These are phyloP conservation scores for Yamadazyma aaseri DNA, from an alignment of 1,139 yeast species.

Conservation along the genomic window DNA sequence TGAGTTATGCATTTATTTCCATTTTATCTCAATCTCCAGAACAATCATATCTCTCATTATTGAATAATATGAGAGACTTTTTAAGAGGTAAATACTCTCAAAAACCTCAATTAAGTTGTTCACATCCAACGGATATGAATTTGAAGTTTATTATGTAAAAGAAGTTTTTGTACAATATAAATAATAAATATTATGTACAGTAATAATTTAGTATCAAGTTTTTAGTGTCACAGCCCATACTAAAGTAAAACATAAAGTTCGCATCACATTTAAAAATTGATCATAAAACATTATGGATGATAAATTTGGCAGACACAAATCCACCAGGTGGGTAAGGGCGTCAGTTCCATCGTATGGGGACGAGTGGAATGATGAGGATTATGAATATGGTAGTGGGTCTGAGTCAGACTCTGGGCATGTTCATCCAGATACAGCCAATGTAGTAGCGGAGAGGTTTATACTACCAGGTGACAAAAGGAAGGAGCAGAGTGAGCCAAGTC, in stretches of 20 bases:
- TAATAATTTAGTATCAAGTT: too few species aligned
- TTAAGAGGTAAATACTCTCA: conserved; percentile 73
- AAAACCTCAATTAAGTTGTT: conserved; percentile 82
- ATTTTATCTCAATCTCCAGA: conserved; percentile 66
- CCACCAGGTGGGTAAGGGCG: conserved; percentile 66
- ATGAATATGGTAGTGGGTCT: conserved; percentile 25
- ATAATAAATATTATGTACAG: too few species aligned
- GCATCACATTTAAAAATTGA: too few species aligned
- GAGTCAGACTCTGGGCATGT: conserved; percentile 13
- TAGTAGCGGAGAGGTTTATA: conserved; percentile 18
- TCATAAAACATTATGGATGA: conserved; percentile 30
- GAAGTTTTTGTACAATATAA: too few species aligned
- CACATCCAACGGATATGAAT: conserved; percentile 84
- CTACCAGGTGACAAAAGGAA: conserved; percentile 8
- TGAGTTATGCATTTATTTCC: conserved; percentile 85
- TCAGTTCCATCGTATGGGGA: conserved; percentile 59
- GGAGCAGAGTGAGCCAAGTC: conserved; percentile 3
- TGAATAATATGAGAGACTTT: conserved; percentile 76
- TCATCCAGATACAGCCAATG: conserved; percentile 11
- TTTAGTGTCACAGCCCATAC: too few species aligned
- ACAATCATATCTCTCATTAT: conserved; percentile 73
- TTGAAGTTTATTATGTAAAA: conserved; percentile 46
- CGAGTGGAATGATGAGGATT: conserved; percentile 51
- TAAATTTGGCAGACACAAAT: conserved; percentile 53
- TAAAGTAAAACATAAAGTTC: too few species aligned